Evolutionary conservation across 2,329 filamentous ascomycete species (phyloP).

Genomic region (Fusarium udum): DNA sequence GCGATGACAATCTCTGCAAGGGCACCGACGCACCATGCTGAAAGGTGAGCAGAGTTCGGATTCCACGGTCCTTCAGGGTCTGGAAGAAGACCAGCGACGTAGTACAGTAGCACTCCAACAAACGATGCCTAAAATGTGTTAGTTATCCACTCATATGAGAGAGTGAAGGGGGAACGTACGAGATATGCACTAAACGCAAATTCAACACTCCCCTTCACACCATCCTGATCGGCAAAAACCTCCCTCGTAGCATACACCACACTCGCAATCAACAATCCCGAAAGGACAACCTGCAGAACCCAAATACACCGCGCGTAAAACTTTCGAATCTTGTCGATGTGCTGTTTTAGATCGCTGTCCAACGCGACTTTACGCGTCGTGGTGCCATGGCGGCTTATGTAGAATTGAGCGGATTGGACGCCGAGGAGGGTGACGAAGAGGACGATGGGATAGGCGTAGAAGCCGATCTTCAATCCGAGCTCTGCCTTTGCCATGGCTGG

Average conservation of each 20-base stretch:
- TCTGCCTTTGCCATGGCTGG: constrained; percentile 47
- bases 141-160: not conserved
- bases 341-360: constrained; percentile 43
- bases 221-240: constrained; percentile 45
- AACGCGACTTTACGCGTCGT: constrained; percentile 38
- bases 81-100: constrained; percentile 53
- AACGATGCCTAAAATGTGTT: constrained; percentile 47
- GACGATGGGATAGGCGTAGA: constrained; percentile 54
- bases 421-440: constrained; percentile 51
- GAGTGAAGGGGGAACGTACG: constrained; percentile 34
- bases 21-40: constrained; percentile 50
- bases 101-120: constrained; percentile 54
- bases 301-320: constrained; percentile 50
- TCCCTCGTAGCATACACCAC: constrained; percentile 47
- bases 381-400: constrained; percentile 45
- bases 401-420: constrained; percentile 51
- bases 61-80: constrained; percentile 57
- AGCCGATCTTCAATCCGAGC: constrained; percentile 50
- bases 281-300: constrained; percentile 48
- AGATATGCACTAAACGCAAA: constrained; percentile 55
- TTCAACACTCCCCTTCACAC: constrained; percentile 37
- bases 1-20: constrained; percentile 51
- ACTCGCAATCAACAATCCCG: constrained; percentile 47
- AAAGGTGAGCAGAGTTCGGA: constrained; percentile 49
- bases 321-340: constrained; percentile 41